Evolutionary conservation across 805 yeast species (phyloP), one percentile per base, ranked within the genome.

Genomic region (Candida suzukii): DNA sequence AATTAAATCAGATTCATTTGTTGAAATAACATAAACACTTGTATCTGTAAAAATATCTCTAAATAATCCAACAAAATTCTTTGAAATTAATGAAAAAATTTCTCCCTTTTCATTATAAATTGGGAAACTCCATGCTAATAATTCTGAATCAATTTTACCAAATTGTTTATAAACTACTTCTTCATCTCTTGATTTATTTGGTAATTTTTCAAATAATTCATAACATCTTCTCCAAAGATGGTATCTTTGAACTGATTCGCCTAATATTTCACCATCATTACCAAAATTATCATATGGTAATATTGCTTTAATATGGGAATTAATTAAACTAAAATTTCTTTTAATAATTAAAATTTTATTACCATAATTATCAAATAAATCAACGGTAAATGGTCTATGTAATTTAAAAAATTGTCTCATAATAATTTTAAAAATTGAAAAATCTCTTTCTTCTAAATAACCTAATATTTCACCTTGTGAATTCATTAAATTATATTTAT

Each of bases 21-120:
- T 83, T 44, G 96, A 65, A 24, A 91, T 64, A 25, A 90, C 77
- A 59, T 93, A 91, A 2, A 88, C 90, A 46, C 98, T 98, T 0
- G 96, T 85, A 61, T 93, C 98, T 0, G 98, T 90, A 55, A 91
- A 83, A 53, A 90, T 63, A 57, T 93, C 99, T 53, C 97, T 73
- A 2, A 95, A 95, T 33, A 93, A 64, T 0, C 99, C 99, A 6
- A 85, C 95, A 93, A 96, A 93, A 60, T 88, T 88, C 52, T 98
- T 73, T 59, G 88, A 93, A 2, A 93, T 91, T 19, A 19, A 7
- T 2, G 84, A 70, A 0, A 83, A 96, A 41, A 83, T 64, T 0
- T 84, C 74, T 14, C 70, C 64, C 0, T 80, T 81, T 31, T 70
- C 79, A 57, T 88, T 78, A 28, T 51, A 54, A 3, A 88, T 83